Base-by-base conservation (phyloP, 805 yeast genomes). In the Cyberlindnera mississippiensis region DNA sequence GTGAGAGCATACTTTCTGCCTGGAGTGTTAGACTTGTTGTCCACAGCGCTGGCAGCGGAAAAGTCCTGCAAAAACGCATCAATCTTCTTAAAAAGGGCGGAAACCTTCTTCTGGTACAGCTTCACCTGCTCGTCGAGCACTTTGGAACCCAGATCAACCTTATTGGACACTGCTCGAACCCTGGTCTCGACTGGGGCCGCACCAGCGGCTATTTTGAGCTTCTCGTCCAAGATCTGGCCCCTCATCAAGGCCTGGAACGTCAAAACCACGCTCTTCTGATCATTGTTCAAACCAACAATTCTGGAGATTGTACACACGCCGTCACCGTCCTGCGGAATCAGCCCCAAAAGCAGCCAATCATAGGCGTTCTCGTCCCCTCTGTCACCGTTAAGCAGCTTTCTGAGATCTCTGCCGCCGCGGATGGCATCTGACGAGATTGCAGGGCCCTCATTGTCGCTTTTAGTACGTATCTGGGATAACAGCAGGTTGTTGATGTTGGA, bases 201-300 rank as follows among this genome's bases (percentile, higher is more conserved):
- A 19, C 45, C 39, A 5, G 18, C n/a, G 63, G 36, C 66, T 48
- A 24, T 32, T 36, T 19, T 48, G 4, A 33, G 29, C 49, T 20
- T 37, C 15, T 37, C 34, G 16, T 14, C 56, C 42, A 48, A 29
- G n/a, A 62, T 29, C 4, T 37, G 41, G 5, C 73, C 82, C 45
- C 84, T 62, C 0, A 69, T 52, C 4, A 76, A 43, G 2, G 81
- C 81, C 49, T 71, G 75, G 37, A 78, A 63, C 0, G 77, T 70
- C 17, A 79, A 41, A 16, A 69, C 64, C 34, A 77, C 61, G 37
- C 62, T 62, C 31, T 67, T 65, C 20, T 41, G 59, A 37, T 67
- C 74, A 40, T 69, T 75, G 16, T 65, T 56, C 13, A 77, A 54
- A 2, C 75, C 79, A 4, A 71, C 68, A 3, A 79, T 64, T 40